phyloP scores from a whole-genome alignment of 768 basidiomycete species.

The Lentinus brumalis region DNA sequence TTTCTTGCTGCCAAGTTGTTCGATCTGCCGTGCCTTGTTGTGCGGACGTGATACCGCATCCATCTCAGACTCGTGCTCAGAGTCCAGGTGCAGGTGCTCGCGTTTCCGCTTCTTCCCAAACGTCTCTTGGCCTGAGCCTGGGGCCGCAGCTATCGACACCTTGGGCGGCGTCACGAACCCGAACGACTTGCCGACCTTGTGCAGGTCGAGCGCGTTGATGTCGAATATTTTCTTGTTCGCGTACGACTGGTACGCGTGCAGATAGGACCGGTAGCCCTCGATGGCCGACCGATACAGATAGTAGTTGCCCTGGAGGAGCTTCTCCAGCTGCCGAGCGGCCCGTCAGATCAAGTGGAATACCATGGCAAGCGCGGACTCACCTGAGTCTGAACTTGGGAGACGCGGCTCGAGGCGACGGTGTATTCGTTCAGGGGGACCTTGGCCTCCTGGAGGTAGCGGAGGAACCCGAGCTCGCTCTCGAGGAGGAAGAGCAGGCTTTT shows the following conservation, averaged over 20 bases:
- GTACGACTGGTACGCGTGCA: constrained; percentile 97
- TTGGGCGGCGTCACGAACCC: constrained; percentile 90
- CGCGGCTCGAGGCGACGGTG: constrained; percentile 85
- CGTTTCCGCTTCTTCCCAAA: too few relatives aligned
- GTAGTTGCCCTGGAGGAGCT: constrained; percentile 93
- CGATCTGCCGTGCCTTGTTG: too few relatives aligned
- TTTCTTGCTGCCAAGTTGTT: too few relatives aligned
- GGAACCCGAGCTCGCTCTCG: constrained; percentile 92
- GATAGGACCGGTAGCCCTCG: constrained; percentile 93
- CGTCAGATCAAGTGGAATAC: not conserved
- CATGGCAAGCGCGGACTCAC: constrained; percentile 43
- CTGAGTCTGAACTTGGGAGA: constrained; percentile 95
- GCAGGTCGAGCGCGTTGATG: constrained; percentile 90
- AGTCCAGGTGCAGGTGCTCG: too few relatives aligned
- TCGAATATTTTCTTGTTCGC: constrained; percentile 98
- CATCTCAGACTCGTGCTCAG: too few relatives aligned
- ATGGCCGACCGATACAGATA: constrained; percentile 91
- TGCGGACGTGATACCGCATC: too few relatives aligned
- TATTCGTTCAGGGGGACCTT: constrained; percentile 98
- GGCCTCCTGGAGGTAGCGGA: constrained; percentile 94
- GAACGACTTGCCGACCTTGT: constrained; percentile 93
- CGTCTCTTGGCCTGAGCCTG: too few relatives aligned
- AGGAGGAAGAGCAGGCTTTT: constrained; percentile 93
- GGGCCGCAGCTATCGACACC: too few relatives aligned
- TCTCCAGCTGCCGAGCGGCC: constrained; percentile 71